Evolutionary conservation across 306 rosid genomes (phyloP).

Genomic region (Fragaria iinumae): DNA sequence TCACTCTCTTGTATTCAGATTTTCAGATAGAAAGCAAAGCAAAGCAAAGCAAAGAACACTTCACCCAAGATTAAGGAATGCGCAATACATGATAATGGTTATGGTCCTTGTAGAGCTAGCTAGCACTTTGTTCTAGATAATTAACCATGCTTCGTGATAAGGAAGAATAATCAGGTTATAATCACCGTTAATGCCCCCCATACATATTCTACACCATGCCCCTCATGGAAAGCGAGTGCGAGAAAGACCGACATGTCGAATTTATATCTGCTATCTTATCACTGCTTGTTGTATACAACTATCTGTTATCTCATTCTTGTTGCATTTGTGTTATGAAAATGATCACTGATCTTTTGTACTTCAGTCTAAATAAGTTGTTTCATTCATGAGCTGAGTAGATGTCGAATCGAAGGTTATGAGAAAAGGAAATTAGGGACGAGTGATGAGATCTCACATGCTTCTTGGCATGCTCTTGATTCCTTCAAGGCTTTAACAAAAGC

Average conservation of each 20-base stretch:
- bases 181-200: slow-evolving; percentile 20
- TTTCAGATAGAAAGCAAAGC: slow-evolving; percentile 19
- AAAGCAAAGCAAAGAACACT: slow-evolving; percentile 11
- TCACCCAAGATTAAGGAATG: slow-evolving; percentile 18
- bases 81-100: slow-evolving; percentile 26
- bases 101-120: slow-evolving; percentile 28
- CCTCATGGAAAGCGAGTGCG: slow-evolving; percentile 3
- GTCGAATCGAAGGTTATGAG: slow-evolving; percentile 35
- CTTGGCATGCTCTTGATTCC: slow-evolving; percentile 71
- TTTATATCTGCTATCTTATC: neutral
- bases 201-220: neutral
- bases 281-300: neutral
- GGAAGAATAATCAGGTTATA: slow-evolving; percentile 33
- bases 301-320: neutral
- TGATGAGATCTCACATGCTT: slow-evolving; percentile 72
- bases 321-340: neutral
- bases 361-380: neutral
- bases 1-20: slow-evolving; percentile 16
- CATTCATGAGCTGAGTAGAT: neutral
- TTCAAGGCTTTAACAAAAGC: slow-evolving; percentile 55
- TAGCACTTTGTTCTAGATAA: slow-evolving; percentile 30
- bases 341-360: neutral
- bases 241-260: neutral
- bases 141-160: slow-evolving; percentile 25
- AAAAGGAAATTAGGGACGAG: slow-evolving; percentile 36